Evolutionary conservation across 495 filamentous ascomycete genomes (phyloP), one percentile per base, ranked within the genome.

Genomic region (Pyrenopolyporus hunteri): DNA sequence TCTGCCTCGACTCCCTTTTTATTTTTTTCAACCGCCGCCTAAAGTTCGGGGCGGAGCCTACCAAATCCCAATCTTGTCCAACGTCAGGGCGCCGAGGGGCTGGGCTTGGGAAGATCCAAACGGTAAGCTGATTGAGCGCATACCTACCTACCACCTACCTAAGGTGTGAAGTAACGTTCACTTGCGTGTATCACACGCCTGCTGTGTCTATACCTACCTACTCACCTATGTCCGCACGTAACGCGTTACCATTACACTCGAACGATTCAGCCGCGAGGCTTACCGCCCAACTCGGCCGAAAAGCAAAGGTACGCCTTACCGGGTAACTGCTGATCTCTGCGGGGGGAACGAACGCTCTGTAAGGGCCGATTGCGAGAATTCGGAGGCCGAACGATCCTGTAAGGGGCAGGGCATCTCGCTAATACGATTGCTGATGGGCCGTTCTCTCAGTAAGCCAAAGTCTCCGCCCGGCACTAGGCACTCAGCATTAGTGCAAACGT

Each of bases 381-480:
- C 32, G 28, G 61, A 56, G 37, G 56, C 62, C 53, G 45, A 55
- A 55, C 28, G 62, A 65, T 65, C 62, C 62, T 65, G 45, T 37
- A 65, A 55, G 56, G 62, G 62, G 56, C 56, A 39, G 43, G 62
- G 47, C 58, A 26, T 63, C 42, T 48, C 20, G 25, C 39, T 25
- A 19, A 37, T 57, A 53, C 46, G 47, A 33, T 23, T 40, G 28
- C 32, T 64, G 29, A 47, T 48, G 40, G 53, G 37, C 47, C 25
- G 33, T 47, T n/a, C 5, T 8, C 42, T 14, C 13, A 37, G 17
- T 40, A 63, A 47, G 32, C 28, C 47, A 47, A 47, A 46, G 40
- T 13, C 10, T 14, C 10, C 43, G 23, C 31, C 37, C 47, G 33
- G 28, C 39, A n/a, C 23, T 25, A 7, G 25, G 6, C 32, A 42